phyloP scores from a whole-genome alignment of 1,284 basidiomycete species.

The Boletus albobrunnescens region DNA sequence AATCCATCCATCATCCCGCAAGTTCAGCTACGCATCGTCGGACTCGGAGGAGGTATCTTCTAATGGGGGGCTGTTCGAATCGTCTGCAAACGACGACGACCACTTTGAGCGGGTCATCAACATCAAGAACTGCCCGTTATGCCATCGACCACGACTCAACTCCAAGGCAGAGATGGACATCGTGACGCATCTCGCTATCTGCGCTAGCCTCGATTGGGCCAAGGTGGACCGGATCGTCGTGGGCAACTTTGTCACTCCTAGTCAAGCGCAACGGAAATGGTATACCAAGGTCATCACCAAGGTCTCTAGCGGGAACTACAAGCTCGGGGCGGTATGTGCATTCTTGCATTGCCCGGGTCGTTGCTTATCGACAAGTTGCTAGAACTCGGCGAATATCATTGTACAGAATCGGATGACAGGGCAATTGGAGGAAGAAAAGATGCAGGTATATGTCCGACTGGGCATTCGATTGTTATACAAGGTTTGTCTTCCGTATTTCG shows the following conservation, averaged over 20 bases:
- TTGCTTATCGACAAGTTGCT: not conserved
- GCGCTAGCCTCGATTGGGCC: slow-evolving; percentile 90
- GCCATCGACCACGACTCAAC: slow-evolving; percentile 82
- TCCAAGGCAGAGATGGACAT: slow-evolving; percentile 91
- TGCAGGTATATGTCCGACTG: slow-evolving; percentile 91
- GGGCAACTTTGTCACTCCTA: slow-evolving; percentile 93
- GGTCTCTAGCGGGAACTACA: slow-evolving; percentile 83
- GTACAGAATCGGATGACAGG: slow-evolving; percentile 91
- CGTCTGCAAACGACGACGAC: slow-evolving; percentile 34
- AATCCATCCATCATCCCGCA: slow-evolving; percentile 20
- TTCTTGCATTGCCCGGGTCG: not conserved
- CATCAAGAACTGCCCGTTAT: slow-evolving; percentile 90
- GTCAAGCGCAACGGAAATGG: slow-evolving; percentile 96
- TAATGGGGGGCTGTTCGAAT: slow-evolving; percentile 2
- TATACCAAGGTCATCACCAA: slow-evolving; percentile 87
- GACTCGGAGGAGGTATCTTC: slow-evolving; percentile 43
- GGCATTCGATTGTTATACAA: slow-evolving; percentile 94
- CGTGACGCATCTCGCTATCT: slow-evolving; percentile 89
- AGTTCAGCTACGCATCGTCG: slow-evolving; percentile 38
- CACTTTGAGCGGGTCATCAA: slow-evolving; percentile 90
- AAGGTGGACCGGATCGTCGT: slow-evolving; percentile 86
- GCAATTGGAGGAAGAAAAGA: slow-evolving; percentile 95
- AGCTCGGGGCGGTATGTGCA: slow-evolving; percentile 74
- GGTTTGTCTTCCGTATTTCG: slow-evolving; percentile 33
- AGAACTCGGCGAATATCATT: slow-evolving; percentile 95